A percentile compares a stretch with the other conserved stretches of the same genome.
These are phyloP conservation scores for Asterophora parasitica DNA, from an alignment of 768 basidiomycete genomes.

Conservation along the genomic window DNA sequence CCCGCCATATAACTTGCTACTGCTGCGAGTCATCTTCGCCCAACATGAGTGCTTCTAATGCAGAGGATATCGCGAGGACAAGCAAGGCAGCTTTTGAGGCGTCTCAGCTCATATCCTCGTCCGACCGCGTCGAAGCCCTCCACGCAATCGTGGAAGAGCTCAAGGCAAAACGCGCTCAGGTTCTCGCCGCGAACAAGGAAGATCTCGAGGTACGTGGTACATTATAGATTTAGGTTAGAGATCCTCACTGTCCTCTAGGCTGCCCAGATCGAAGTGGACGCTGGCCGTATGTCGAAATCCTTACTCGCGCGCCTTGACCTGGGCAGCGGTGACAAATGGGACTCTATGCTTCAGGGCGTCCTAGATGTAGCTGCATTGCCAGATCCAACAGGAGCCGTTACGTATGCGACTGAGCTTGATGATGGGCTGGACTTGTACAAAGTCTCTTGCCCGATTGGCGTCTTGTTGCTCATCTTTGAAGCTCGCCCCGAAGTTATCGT, in stretches of 20 bases:
- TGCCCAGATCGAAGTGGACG: slow-evolving; percentile 71
- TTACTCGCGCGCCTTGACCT: slow-evolving; percentile 86
- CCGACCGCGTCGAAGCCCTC: slow-evolving; percentile 69
- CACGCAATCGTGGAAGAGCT: slow-evolving; percentile 65
- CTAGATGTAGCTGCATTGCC: slow-evolving; percentile 80
- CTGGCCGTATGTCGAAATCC: slow-evolving; percentile 79
- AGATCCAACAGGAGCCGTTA: slow-evolving; percentile 81
- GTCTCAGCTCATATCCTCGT: slow-evolving; percentile 72
- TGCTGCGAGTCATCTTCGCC: background rate
- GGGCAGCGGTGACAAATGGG: slow-evolving; percentile 81
- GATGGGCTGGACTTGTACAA: slow-evolving; percentile 85
- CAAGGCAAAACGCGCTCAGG: slow-evolving; percentile 54
- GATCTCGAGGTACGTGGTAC: slow-evolving; percentile 64
- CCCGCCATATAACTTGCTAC: no score
- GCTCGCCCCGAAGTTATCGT: slow-evolving; percentile 96
- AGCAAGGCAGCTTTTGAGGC: slow-evolving; percentile 84
- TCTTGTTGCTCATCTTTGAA: slow-evolving; percentile 94
- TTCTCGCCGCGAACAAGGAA: slow-evolving; percentile 74
- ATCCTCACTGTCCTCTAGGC: slow-evolving; percentile 40
- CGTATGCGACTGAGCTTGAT: slow-evolving; percentile 88
- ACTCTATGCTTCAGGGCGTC: slow-evolving; percentile 88
- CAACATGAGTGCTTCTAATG: slow-evolving; percentile 18
- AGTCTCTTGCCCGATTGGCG: slow-evolving; percentile 95
- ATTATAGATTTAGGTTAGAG: background rate
- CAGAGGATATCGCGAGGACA: slow-evolving; percentile 64